Base-by-base conservation (phyloP, 2,329 filamentous ascomycete genomes). In the Diaporthe sp. region DNA sequence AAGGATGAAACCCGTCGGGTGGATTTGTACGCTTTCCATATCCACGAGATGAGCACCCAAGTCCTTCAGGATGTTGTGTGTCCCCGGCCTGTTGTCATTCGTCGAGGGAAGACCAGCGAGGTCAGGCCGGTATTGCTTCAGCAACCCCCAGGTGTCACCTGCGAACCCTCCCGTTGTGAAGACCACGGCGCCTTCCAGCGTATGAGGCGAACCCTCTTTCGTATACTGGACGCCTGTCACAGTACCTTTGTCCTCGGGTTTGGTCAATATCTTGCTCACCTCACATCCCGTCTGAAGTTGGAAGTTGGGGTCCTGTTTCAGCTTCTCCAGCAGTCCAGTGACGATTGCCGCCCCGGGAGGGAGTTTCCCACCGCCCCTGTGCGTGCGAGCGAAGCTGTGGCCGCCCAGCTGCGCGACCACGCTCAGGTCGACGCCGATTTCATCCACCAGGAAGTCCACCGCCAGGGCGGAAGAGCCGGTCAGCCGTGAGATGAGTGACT, bases 1-100 rank as follows among this genome's bases (percentile, higher is more conserved):
- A 76, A 92, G 90, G 8, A 93, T 83, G 78, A 93, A 93, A 0
- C 90, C 90, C 0, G 91, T 92, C 3, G 91, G 91, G 77, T 93
- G 91, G 6, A 93, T 86, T 80, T 93, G 91, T 2, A 93, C 90
- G 74, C 84, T 85, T 57, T 87, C 85, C 87, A 89, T 89, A 38
- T 89, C 87, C 54, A 89, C 82, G 17, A 88, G 80, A 42, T 81
- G 81, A 7, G 86, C 86, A 22, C 84, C 85, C 0, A 84, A 81
- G 1, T 80, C 80, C 55, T 58, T 77, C 0, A 89, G 81, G 0
- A 89, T 77, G 1, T 78, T 79, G 72, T 92, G 89, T 2, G 89
- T 85, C 0, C 89, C 90, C 0, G 90, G 87, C 0, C 88, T 82
- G 1, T 88, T 86, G 17, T 92, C 90, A 77, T 92, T 92, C 1